These are phyloP conservation scores for Zygosaccharomyces siamensis DNA, from an alignment of 805 yeast genomes.

Conservation along the genomic window DNA sequence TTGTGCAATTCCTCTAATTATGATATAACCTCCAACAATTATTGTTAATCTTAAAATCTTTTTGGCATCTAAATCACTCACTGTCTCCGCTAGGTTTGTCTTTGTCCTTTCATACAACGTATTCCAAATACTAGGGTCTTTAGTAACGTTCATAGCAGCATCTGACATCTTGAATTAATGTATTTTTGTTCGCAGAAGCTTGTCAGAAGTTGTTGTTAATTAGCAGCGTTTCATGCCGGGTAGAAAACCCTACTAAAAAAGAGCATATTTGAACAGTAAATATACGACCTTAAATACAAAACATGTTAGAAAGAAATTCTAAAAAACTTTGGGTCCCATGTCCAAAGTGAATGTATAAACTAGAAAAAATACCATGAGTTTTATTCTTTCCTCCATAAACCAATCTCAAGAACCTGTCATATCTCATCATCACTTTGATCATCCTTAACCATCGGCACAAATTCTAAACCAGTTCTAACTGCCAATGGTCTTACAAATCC, in stretches of 20 bases:
- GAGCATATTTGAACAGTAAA: neutral
- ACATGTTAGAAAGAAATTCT: too few relatives aligned
- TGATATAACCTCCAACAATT: slow-evolving; percentile 58
- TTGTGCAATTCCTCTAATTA: slow-evolving; percentile 52
- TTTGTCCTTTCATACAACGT: slow-evolving; percentile 14
- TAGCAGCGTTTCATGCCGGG: neutral
- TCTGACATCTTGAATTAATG: slow-evolving; percentile 1
- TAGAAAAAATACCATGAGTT: too few relatives aligned
- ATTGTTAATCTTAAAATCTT: slow-evolving; percentile 35
- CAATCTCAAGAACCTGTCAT: slow-evolving; percentile 19
- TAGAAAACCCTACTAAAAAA: neutral
- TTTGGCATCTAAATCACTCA: slow-evolving; percentile 17
- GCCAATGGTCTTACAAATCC: slow-evolving; percentile 68
- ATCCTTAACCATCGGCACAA: slow-evolving; percentile 42
- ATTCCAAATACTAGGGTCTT: neutral
- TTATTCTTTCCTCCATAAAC: neutral
- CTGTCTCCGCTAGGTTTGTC: slow-evolving; percentile 17
- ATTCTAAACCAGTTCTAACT: slow-evolving; percentile 62
- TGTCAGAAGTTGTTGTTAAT: neutral
- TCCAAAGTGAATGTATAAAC: too few relatives aligned
- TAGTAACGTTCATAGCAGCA: neutral
- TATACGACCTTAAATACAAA: slow-evolving; percentile 10
- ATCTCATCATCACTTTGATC: slow-evolving; percentile 41
- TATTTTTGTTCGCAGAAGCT: neutral
- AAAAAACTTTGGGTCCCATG: too few relatives aligned